Evolutionary conservation across 192 early-diverging fungal genomes (phyloP), one percentile per base, ranked within the genome.

Genomic region (Coemansia reversa): DNA sequence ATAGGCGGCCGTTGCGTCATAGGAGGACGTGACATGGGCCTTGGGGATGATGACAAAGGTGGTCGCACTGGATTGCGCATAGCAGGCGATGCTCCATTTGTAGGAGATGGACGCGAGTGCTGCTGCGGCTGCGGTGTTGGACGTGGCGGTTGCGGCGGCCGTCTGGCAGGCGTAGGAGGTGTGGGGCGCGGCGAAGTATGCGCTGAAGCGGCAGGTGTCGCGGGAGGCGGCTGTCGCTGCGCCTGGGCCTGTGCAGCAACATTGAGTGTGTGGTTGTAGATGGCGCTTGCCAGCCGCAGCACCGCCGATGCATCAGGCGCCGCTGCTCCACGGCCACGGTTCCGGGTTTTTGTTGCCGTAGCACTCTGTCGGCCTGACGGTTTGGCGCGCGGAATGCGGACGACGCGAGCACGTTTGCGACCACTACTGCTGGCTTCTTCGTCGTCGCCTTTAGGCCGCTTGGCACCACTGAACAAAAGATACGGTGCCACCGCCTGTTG

Each of bases 401-500:
- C 53, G 4, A 80, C 77, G 0, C 72, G 57, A 0, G 77, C 77
- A 2, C 77, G 77, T 62, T 80, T 80, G 3, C 72, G 67, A 5
- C 33, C 67, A 14, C 55, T 62, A 29, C 74, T 56, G 14, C 48
- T 47, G 2, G 12, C 16, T n/a, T 33, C 50, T 12, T 25, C 39
- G 9, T 45, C 66, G 20, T 50, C 33, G 35, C 52, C 62, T 7
- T 32, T 35, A 33, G 42, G 42, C 5, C 45, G 14, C 11, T 29
- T 33, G 20, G 42, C 54, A 29, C 29, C 52, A 45, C 77, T 71
- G 25, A 68, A 71, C 58, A 80, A 55, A 47, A 80, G 47, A 25
- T 80, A 80, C 19, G 77, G 77, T 11, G 77, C 77, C 27, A 80
- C 72, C 0, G 77, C 77, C 51, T 74, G 77, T 68, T 67, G 77